Percentiles rank a stretch among this genome's conserved stretches.
phyloP scores from a whole-genome alignment of 2,329 filamentous ascomycete species.

The Alternaria novae-zelandiae region DNA sequence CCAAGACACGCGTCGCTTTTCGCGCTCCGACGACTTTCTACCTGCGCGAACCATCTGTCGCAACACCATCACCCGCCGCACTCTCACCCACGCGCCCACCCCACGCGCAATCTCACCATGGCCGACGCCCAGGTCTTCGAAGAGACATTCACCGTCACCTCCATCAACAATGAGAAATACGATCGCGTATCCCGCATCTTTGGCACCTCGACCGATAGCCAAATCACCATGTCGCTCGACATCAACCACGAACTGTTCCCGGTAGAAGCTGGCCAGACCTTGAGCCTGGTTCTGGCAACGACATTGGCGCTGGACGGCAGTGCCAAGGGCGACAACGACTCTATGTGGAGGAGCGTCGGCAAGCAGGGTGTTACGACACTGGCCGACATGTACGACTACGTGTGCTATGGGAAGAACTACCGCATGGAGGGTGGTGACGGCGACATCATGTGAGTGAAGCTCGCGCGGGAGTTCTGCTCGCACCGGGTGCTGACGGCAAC shows the following conservation, averaged over 20 bases:
- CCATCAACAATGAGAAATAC: conserved; percentile 85
- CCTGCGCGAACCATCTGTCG: conserved; percentile 4
- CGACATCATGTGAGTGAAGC: conserved; percentile 77
- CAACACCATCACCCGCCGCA: not conserved
- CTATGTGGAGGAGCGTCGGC: conserved; percentile 71
- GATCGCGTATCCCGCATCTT: conserved; percentile 90
- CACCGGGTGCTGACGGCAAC: conserved; percentile 29
- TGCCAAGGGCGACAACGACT: conserved; percentile 57
- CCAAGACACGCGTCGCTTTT: conserved; percentile 3
- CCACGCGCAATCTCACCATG: conserved; percentile 54
- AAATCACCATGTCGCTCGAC: conserved; percentile 82
- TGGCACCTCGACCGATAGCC: conserved; percentile 78
- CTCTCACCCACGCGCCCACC: not conserved
- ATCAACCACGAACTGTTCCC: conserved; percentile 94
- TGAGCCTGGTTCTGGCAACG: conserved; percentile 83
- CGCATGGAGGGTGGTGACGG: conserved; percentile 84
- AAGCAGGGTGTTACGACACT: conserved; percentile 58
- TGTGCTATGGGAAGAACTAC: conserved; percentile 88
- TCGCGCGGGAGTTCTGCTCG: not conserved
- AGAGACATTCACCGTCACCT: conserved; percentile 83
- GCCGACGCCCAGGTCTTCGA: conserved; percentile 93
- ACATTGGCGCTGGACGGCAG: conserved; percentile 86
- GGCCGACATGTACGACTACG: conserved; percentile 85
- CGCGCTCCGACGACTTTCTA: conserved; percentile 8
- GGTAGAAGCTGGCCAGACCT: conserved; percentile 72